Evolutionary conservation across 371 early-diverging fungal species (phyloP), one percentile per base, ranked within the genome.

Genomic region (Blakeslea trispora): DNA sequence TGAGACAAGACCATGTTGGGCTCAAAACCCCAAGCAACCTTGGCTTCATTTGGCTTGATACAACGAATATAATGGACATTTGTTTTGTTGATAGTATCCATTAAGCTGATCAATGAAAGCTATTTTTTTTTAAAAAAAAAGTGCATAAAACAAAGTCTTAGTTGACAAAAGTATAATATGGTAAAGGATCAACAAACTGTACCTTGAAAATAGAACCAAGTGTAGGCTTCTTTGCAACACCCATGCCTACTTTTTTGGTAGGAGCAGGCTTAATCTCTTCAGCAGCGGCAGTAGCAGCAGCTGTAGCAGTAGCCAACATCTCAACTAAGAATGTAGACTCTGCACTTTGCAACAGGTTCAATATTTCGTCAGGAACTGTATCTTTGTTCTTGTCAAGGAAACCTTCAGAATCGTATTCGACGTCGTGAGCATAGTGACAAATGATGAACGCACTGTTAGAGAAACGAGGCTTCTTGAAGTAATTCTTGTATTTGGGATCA

Each of bases 321-420:
- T 91, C 90, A 23, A 83, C 83, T 56, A 95, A 69, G 64, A 96
- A 93, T 21, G 77, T 79, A 54, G 87, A 89, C 21, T 84, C 78
- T 5, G 87, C 78, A 31, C 74, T 81, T 58, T 86, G 85, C 48
- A 96, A 73, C 34, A 92, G 59, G 15, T 74, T 79, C 46, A 93
- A 71, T 41, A 91, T 81, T 71, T 98, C 97, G 52, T 97, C 98
- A 35, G 95, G 92, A 19, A 97, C 94, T 13, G 96, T 94, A 77
- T 99, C 99, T 77, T 94, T 95, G 79, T 99, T 99, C 82, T 99
- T 99, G 53, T 96, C 95, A 22, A 99, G 82, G 78, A 99, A 99
- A 11, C 95, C 95, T 32, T 95, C 94, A 21, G 90, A 83, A 53
- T 88, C 88, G 66, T 98, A 98, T 32, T 88, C 82, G 21, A 97